These are phyloP conservation scores for Malus asiatica DNA, from an alignment of 306 rosid genomes.

Conservation along the genomic window DNA sequence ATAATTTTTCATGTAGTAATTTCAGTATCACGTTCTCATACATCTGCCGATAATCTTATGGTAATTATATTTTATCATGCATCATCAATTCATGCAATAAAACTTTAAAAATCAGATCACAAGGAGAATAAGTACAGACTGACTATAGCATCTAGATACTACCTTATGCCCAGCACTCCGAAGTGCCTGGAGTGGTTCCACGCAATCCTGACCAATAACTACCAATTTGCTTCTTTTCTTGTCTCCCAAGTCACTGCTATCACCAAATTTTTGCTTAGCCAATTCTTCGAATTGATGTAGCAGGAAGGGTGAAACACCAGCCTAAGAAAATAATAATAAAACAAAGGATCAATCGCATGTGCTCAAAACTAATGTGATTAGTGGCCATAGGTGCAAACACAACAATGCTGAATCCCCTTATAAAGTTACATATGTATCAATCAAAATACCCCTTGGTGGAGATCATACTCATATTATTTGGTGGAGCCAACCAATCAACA, in stretches of 20 bases:
- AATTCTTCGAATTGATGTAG: conserved; percentile 78
- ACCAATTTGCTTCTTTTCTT: conserved; percentile 27
- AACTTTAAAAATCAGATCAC: neutral
- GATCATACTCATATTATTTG: neutral
- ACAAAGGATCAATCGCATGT: neutral
- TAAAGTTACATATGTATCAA: conserved; percentile 21
- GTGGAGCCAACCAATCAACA: neutral
- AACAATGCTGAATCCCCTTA: neutral
- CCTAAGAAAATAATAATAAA: conserved; percentile 32
- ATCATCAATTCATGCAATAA: neutral
- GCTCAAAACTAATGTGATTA: neutral
- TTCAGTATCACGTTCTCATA: neutral
- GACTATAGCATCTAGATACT: conserved; percentile 12
- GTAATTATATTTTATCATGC: neutral
- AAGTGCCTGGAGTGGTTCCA: conserved; percentile 88
- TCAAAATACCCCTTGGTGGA: neutral
- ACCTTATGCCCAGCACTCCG: conserved; percentile 73
- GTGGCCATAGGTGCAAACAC: conserved; percentile 23
- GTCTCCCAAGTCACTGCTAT: conserved; percentile 27
- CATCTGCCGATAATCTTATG: neutral
- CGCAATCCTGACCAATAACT: conserved; percentile 78
- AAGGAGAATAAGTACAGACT: neutral
- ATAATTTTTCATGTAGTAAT: neutral
- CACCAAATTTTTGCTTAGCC: conserved; percentile 49
- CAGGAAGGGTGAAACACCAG: conserved; percentile 76